These are phyloP conservation scores for Metschnikowia gelsemii DNA, from an alignment of 805 yeast genomes.

Conservation along the genomic window DNA sequence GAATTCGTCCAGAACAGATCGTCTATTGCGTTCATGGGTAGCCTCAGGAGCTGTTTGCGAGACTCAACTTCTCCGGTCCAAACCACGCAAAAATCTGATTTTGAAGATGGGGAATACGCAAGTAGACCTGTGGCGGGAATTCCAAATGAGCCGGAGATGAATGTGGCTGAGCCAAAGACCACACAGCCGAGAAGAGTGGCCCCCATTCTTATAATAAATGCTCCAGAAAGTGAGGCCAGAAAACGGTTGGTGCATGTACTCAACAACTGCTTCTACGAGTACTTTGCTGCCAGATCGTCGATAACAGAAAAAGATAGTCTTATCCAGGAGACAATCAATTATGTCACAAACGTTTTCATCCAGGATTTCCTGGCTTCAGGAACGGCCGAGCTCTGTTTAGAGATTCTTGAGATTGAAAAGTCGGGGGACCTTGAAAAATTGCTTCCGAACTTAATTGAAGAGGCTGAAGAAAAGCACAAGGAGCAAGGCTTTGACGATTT, in stretches of 20 bases:
- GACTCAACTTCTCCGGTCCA: not conserved
- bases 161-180: not conserved
- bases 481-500: conserved; percentile 17
- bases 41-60: conserved; percentile 5
- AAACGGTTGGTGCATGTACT: not conserved
- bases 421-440: conserved; percentile 10
- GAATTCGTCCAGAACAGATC: conserved; percentile 1
- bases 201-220: not conserved
- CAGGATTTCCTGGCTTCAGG: conserved; percentile 17
- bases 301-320: not conserved
- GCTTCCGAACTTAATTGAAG: conserved; percentile 10
- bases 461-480: conserved; percentile 16
- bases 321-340: conserved; percentile 10
- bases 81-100: not conserved
- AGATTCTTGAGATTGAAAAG: conserved; percentile 7
- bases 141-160: no score
- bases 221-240: conserved; percentile 1
- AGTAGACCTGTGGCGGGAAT: no score
- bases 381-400: conserved; percentile 14
- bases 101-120: no score
- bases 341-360: conserved; percentile 16
- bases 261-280: conserved; percentile 1
- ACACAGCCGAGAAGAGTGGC: not conserved
- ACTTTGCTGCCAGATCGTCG: not conserved
- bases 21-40: conserved; percentile 4